Base-by-base conservation (phyloP, 2,329 filamentous ascomycete genomes). In the Waltergamsia citrina region DNA sequence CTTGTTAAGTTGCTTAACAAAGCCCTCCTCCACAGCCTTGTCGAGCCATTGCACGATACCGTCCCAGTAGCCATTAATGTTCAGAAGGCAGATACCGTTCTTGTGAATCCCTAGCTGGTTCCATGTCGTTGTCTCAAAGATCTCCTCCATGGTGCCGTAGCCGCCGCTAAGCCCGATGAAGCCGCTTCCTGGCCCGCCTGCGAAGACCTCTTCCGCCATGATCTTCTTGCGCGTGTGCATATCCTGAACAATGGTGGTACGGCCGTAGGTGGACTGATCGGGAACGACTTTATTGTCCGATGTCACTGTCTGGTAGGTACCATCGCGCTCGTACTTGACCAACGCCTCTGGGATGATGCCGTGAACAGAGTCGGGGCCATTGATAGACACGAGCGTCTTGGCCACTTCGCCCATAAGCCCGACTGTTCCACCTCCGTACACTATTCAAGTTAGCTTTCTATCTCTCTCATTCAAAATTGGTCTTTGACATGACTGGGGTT, bases 211-310 rank as follows among this genome's bases (percentile, higher is more conserved):
- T 47, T 78, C 69, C 6, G 88, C 90, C 92, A 98, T 96, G 63
- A 92, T 70, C 46, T 83, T 77, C 67, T 98, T 98, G 43, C 92
- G 78, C 27, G 85, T 88, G 62, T 98, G 92, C 92, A 98, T 98
- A 54, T 95, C 87, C 46, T 78, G 71, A 19, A 96, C 92, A 7
- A 95, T 77, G 0, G 87, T 95, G 10, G 87, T 95, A 28, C 71
- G 67, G 8, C 92, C 92, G 54, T 85, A 98, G 5, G 77, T 57
- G 5, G 60, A 49, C 52, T 78, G 69, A 38, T 80, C 74, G 32
- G 82, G 77, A 7, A 82, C 61, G 9, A 71, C 62, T 34, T 78
- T 68, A 43, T 71, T 69, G 33, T 56, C 51, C 33, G 56, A 51
- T 46, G 59, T 59, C 36, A 57, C 47, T 12, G 52, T 63, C 47